Evolutionary conservation across 2,329 filamentous ascomycete species (phyloP), one percentile per base, ranked within the genome.

Genomic region (Didymellaceae sp.): DNA sequence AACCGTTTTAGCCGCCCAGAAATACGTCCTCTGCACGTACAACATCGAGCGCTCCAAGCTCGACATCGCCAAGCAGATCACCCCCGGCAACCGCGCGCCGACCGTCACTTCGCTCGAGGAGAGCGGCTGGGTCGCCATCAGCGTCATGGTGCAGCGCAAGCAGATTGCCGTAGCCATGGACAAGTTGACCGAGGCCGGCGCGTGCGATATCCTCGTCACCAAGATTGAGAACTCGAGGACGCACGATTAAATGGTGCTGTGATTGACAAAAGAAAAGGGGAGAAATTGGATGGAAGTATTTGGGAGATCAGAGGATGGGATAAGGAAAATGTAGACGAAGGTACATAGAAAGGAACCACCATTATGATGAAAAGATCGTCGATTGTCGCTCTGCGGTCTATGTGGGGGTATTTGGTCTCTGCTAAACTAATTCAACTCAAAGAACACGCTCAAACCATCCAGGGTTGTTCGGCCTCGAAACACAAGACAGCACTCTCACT

Each of bases 21-120:
- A 86, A 74, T 97, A 89, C 71, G 91, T 97, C 21, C 84, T 97
- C 22, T 97, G 94, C 79, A 91, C 95, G 70, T 99, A 97, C 82
- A 99, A 99, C 77, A 85, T 97, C 52, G 83, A 89, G 62, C 86
- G 92, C 54, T 72, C 76, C 38, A 82, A 84, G 45, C 83, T 99
- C 48, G 67, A 80, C 6, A 77, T 79, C 24, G 92, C 89, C 7
- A 84, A 82, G 37, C 82, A 82, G 62, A 89, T 97, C 70, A 97
- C 94, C 0, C 94, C 94, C 0, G 94, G 94, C 55, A 96, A 94
- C 78, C 88, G 94, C 41, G 92, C 94, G 2, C 90, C 94, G 2
- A 97, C 93, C 2, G 82, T 97, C 62, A 97, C 89, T n/a, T 80
- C 88, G 13, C 80, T 99, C 3, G 93, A 97, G 61, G 89, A 90